Base-by-base conservation (phyloP, 202 grass and related monocot species). In the Saccharum hybrid region DNA sequence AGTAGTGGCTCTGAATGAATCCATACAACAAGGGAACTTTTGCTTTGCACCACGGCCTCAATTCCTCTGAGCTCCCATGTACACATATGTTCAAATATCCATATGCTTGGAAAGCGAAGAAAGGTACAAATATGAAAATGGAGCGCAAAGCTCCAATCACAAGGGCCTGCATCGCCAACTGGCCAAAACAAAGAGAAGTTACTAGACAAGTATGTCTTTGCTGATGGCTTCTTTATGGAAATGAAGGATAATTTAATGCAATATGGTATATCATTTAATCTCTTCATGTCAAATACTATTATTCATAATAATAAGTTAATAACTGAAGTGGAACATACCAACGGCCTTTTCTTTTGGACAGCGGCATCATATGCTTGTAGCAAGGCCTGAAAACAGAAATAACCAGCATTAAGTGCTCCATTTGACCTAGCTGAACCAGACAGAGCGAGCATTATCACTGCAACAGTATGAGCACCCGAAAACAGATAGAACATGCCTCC, bases 361-460 rank as follows among this genome's bases (percentile, higher is more conserved):
- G 72, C 60, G 62, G 87, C 85, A 88, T 83, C 81, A 94, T 93
- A 96, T 91, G 89, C 71, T 74, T 90, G 83, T 69, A 85, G 67
- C 81, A 96, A 82, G 28, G 92, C 91, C 83, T 92, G 80, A 87
- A 98, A 98, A 92, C 91, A 93, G 90, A 96, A 83, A 98, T 98
- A 96, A 82, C 96, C 93, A 86, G 96, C 92, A 98, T 96, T 98
- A 85, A 98, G 78, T 71, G 75, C 85, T 82, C 91, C 96, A 90
- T 98, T 98, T 84, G 96, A 96, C 81, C 93, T 90, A 90, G 91
- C 91, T 61, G 96, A 98, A 87, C 93, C 93, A 87, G 93, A 96
- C 40, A 98, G 86, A 23, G 87, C 89, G 73, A 98, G 79, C 96
- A 98, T 89, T 86, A 98, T 89, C 85, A 89, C 88, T 69, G 93